Percentiles rank a stretch among this genome's conserved stretches.
Evolutionary conservation across 106 monocot species (phyloP).

Genomic region (Apostasia shenzhenica): DNA sequence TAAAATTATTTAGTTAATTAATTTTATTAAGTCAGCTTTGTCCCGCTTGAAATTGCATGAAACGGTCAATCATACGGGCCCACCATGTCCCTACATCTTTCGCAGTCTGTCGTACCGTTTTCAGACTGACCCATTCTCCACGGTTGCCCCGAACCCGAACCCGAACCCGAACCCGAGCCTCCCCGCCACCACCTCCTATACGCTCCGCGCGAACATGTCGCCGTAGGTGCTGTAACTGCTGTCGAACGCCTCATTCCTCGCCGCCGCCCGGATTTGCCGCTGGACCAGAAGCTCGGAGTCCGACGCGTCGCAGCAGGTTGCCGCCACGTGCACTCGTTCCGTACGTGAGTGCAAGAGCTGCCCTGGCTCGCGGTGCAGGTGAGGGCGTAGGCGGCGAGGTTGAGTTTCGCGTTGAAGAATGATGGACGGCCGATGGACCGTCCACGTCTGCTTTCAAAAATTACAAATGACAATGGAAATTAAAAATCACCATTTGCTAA

Average conservation of each 20-base stretch:
- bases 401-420: conserved; percentile 16
- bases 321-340: not conserved
- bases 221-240: conserved; percentile 21
- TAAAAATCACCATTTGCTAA: too few relatives aligned
- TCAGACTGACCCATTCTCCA: not conserved
- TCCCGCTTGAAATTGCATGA: not conserved
- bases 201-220: conserved; percentile 18
- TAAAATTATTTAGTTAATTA: too few relatives aligned
- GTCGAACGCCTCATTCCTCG: conserved; percentile 11
- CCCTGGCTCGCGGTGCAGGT: conserved; percentile 11
- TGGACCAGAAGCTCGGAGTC: conserved; percentile 11
- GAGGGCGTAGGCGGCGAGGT: conserved; percentile 9
- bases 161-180: too few relatives aligned
- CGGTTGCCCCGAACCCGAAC: conserved; percentile 7
- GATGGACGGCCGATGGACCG: conserved; percentile 14
- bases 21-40: too few relatives aligned
- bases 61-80: not conserved
- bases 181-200: conserved; percentile 14
- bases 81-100: conserved; percentile 6
- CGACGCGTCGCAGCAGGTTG: conserved; percentile 21
- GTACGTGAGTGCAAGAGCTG: conserved; percentile 8
- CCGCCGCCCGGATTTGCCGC: conserved; percentile 12
- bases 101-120: not conserved
- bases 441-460: conserved; percentile 16
- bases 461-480: too few relatives aligned